A percentile compares a stretch with the other conserved stretches of the same genome.
Evolutionary conservation across 148 eudicot genomes (phyloP).

Genomic region (Fagopyrum esculentum): DNA sequence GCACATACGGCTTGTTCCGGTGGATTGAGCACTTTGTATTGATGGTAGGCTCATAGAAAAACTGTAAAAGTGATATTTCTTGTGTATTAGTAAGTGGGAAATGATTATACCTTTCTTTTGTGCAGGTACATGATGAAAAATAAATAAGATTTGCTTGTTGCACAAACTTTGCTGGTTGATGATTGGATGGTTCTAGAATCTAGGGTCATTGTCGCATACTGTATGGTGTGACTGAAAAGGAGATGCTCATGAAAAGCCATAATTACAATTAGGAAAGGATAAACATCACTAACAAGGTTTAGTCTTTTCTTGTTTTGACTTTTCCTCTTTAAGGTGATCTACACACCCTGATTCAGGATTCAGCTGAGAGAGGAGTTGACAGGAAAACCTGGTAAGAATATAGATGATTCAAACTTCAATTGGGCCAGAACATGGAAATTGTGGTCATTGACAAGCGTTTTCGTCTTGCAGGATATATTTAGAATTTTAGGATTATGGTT

Average conservation of each 20-base stretch:
- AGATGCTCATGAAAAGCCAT: not conserved
- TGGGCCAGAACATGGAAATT: not conserved
- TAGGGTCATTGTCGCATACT: not conserved
- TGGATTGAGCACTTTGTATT: too few relatives aligned
- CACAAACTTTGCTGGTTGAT: not conserved
- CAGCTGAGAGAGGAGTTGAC: slow-evolving; percentile 1
- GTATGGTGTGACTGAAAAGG: not conserved
- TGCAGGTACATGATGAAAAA: not conserved
- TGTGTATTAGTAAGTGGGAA: not conserved
- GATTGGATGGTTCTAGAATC: not conserved
- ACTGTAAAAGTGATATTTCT: not conserved
- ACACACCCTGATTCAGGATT: not conserved
- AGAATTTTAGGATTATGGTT: not conserved
- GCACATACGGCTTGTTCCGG: too few relatives aligned
- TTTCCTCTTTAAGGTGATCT: not conserved
- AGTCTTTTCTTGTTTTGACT: not conserved
- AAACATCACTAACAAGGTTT: not conserved
- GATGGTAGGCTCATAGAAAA: too few relatives aligned
- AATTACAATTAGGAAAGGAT: not conserved
- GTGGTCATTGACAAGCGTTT: not conserved
- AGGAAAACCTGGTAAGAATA: not conserved
- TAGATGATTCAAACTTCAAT: not conserved
- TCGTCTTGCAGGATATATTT: not conserved
- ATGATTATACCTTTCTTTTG: not conserved
- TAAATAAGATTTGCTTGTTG: not conserved